Percentiles rank a stretch among this genome's conserved stretches.
Evolutionary conservation across 257 asterid genomes (phyloP).

Genomic region (Solanum ossicruentum): DNA sequence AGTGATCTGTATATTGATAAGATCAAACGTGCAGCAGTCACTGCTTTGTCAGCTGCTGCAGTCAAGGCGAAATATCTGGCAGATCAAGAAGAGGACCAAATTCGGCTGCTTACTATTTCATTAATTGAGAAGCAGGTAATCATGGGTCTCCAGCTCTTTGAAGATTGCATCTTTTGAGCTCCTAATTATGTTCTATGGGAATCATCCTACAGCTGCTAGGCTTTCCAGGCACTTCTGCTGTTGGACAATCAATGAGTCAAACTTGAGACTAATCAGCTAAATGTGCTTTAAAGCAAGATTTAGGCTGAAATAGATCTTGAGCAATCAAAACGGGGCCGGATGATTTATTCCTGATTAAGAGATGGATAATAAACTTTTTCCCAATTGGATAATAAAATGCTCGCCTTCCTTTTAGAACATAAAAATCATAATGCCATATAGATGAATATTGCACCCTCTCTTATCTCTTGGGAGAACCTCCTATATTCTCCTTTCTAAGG

Average conservation of each 20-base stretch:
- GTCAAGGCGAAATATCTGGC: conserved; percentile 96
- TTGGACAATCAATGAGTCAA: not conserved
- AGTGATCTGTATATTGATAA: conserved; percentile 27
- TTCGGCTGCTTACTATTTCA: conserved; percentile 62
- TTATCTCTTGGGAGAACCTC: not conserved
- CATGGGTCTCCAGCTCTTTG: not conserved
- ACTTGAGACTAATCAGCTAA: not conserved
- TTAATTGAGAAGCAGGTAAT: conserved; percentile 84
- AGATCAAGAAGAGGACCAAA: conserved; percentile 82
- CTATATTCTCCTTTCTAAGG: not conserved
- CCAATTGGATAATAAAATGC: not conserved
- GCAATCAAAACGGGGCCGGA: not conserved
- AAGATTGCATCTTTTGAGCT: not conserved
- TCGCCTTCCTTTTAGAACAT: not conserved
- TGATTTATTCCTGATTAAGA: not conserved
- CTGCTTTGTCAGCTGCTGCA: conserved; percentile 92
- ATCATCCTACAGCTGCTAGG: not conserved
- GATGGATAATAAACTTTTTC: not conserved
- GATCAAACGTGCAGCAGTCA: conserved; percentile 63
- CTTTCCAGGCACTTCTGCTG: not conserved
- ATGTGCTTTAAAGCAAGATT: not conserved
- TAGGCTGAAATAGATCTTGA: not conserved
- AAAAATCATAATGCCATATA: not conserved
- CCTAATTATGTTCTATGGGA: not conserved
- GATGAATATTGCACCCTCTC: not conserved